A percentile compares a stretch with the other conserved stretches of the same genome.
Conservation (phyloP, 352 stramenopile genomes). For the Phytophthora rubi region DNA sequence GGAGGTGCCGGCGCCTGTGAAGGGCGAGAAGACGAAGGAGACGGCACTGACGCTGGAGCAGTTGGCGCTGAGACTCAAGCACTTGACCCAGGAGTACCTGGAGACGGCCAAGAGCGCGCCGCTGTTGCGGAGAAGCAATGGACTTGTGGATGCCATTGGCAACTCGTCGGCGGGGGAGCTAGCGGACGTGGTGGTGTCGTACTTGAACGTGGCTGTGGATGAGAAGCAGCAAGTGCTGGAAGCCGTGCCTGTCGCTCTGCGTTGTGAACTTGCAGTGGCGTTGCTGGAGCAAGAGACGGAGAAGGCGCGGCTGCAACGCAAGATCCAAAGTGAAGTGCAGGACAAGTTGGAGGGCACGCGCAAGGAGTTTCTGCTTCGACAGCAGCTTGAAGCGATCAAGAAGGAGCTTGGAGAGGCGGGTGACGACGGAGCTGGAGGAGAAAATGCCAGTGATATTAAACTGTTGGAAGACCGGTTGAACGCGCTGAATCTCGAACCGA, state of each 20-base stretch:
- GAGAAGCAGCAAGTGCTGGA: conserved; percentile 73
- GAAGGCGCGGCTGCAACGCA: conserved; percentile 65
- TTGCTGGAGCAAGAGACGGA: conserved; percentile 67
- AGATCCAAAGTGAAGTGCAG: conserved; percentile 76
- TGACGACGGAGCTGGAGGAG: conserved; percentile 46
- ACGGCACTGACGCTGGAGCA: conserved; percentile 39
- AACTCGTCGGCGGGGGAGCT: conserved; percentile 67
- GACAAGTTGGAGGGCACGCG: conserved; percentile 73
- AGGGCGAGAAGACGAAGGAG: conserved; percentile 21
- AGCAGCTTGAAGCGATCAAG: conserved; percentile 99
- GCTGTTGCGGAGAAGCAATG: conserved; percentile 60
- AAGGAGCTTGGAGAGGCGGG: conserved; percentile 94
- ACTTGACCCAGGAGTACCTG: conserved; percentile 71
- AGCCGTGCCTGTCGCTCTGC: conserved; percentile 43
- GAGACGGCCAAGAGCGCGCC: conserved; percentile 70
- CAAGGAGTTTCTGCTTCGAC: conserved; percentile 95
- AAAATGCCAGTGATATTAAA: conserved; percentile 55
- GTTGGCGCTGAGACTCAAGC: conserved; percentile 58
- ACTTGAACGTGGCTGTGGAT: conserved; percentile 57
- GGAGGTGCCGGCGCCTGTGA: conserved; percentile 19
- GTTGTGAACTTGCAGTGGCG: conserved; percentile 56
- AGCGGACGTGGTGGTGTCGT: conserved; percentile 75
- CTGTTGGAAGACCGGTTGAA: conserved; percentile 67
- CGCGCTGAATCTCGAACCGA: conserved; percentile 52
- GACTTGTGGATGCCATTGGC: conserved; percentile 67